Evolutionary conservation across 805 yeast species (phyloP), one percentile per base, ranked within the genome.

Genomic region (Blastobotrys chiropterorum): DNA sequence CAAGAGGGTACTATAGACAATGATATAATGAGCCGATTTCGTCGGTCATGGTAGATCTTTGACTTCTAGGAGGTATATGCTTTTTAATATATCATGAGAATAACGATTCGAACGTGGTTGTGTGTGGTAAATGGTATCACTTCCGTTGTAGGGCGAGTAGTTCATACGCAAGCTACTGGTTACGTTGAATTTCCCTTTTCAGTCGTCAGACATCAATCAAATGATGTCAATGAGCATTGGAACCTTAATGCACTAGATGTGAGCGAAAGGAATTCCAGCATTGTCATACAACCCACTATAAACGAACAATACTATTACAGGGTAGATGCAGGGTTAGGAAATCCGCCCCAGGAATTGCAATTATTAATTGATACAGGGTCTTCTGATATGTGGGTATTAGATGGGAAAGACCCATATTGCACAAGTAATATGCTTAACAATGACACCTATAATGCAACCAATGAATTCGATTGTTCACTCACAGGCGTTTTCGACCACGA

Each of bases 311-410:
- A 42, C 34, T 57, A 48, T 48, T 59, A 58, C 52, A 47, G 51
- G 19, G 41, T 58, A 38, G 41, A 56, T 15, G 53, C 63, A 14
- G 51, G 62, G n/a, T 51, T 85, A 8, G 92, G 94, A 2, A 77
- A 87, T 0, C 76, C 82, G 2, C 62, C 71, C 0, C 84, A 83
- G 61, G 63, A 70, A 13, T 69, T 83, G 4, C 71, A 70, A 2
- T 79, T 83, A 11, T 65, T 82, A 38, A 62, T 84, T 16, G 90
- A 84, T 61, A 84, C 89, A 1, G 90, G 90, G 1, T 82, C 88
- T 0, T 75, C 86, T 0, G 90, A 84, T 62, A 64, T 83, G 46
- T 82, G 86, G 85, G 78, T 82, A 20, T 68, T 53, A 38, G 51
- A 54, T 7, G 45, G 53, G 2, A 30, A 43, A 22, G 49, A 57